These are phyloP conservation scores for Mycena sp. DNA, from an alignment of 1,284 basidiomycete species.

Conservation along the genomic window DNA sequence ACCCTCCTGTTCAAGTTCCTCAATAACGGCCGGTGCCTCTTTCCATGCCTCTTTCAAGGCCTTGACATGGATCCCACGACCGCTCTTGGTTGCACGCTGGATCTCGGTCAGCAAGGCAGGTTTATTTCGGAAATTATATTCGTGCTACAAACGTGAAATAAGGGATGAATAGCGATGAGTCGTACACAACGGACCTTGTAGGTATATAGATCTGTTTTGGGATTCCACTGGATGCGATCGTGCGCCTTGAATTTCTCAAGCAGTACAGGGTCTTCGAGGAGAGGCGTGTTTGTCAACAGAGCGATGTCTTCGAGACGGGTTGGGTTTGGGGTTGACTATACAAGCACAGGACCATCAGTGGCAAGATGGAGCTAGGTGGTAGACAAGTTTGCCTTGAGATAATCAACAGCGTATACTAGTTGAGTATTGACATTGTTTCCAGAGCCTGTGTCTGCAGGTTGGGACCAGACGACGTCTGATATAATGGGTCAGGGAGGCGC, in stretches of 20 bases:
- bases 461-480: conserved; percentile 80
- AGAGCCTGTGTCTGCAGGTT: conserved; percentile 85
- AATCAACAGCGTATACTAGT: conserved; percentile 84
- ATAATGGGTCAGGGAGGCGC: conserved; percentile 29
- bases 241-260: conserved; percentile 84
- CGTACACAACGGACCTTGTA: conserved; percentile 68
- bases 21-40: conserved; percentile 82
- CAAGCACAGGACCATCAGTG: neutral
- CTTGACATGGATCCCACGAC: conserved; percentile 82
- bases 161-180: conserved; percentile 2
- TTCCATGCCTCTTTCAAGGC: conserved; percentile 91
- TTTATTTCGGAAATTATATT: conserved; percentile 87
- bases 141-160: conserved; percentile 63
- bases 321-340: conserved; percentile 76
- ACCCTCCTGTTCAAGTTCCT: conserved; percentile 88
- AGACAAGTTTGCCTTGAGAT: conserved; percentile 68
- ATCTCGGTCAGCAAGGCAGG: conserved; percentile 84
- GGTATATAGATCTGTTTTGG: conserved; percentile 85
- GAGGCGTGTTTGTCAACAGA: conserved; percentile 77
- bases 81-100: conserved; percentile 74
- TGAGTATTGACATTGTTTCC: conserved; percentile 88
- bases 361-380: neutral
- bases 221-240: conserved; percentile 81
- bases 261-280: conserved; percentile 77
- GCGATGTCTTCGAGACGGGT: conserved; percentile 89